A percentile compares a stretch with the other conserved stretches of the same genome.
phyloP scores from a whole-genome alignment of 768 basidiomycete genomes.

The Phylloporus sp. region DNA sequence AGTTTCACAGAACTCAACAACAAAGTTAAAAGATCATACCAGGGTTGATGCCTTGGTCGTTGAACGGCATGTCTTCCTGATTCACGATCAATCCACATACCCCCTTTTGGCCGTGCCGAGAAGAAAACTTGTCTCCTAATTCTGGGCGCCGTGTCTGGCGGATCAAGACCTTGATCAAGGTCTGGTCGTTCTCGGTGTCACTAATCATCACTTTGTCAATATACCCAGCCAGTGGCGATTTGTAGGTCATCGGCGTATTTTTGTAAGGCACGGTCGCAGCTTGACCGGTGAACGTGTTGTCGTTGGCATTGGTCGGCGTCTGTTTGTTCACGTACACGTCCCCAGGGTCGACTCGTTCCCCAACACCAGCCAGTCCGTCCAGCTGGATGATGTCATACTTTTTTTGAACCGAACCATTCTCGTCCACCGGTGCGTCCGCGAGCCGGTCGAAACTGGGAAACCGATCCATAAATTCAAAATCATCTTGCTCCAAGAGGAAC shows the following conservation, averaged over 20 bases:
- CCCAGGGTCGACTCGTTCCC: slow-evolving; percentile 87
- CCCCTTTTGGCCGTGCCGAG: slow-evolving; percentile 96
- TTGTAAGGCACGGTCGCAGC: slow-evolving; percentile 83
- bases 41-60: slow-evolving; percentile 92
- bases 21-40: slow-evolving; percentile 50
- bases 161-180: slow-evolving; percentile 93
- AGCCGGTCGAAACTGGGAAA: slow-evolving; percentile 82
- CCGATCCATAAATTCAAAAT: slow-evolving; percentile 4
- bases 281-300: slow-evolving; percentile 83
- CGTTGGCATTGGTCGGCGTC: slow-evolving; percentile 88
- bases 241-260: slow-evolving; percentile 89
- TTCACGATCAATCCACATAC: slow-evolving; percentile 98
- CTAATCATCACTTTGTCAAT: slow-evolving; percentile 98
- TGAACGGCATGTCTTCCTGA: slow-evolving; percentile 99
- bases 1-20: slow-evolving; percentile 10
- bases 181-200: slow-evolving; percentile 94
- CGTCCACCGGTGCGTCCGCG: slow-evolving; percentile 85
- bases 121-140: slow-evolving; percentile 97
- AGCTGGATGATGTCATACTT: slow-evolving; percentile 87
- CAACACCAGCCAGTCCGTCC: slow-evolving; percentile 93
- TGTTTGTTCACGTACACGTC: slow-evolving; percentile 98
- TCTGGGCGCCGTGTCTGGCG: slow-evolving; percentile 96
- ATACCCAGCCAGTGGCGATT: slow-evolving; percentile 87
- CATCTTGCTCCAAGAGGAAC: slow-evolving; percentile 10
- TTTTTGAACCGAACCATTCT: slow-evolving; percentile 72